Evolutionary conservation across 257 asterid species (phyloP).

Genomic region (Cordia subcordata): DNA sequence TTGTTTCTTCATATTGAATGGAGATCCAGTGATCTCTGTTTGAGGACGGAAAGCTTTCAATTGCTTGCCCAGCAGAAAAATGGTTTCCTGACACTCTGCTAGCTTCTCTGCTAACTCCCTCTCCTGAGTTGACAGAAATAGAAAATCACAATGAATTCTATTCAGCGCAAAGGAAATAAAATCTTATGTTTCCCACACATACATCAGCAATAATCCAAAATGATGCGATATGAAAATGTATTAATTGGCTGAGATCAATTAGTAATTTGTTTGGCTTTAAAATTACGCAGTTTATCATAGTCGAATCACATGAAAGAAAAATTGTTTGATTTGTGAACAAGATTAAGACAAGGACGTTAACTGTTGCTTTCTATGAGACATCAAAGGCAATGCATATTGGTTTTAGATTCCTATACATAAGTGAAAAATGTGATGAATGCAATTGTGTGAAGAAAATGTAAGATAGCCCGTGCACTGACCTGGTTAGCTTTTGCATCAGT

Average conservation of each 20-base stretch:
- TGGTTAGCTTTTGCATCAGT: constrained; percentile 25
- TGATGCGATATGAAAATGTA: too few species aligned
- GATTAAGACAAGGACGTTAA: too few species aligned
- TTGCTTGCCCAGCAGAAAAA: constrained; percentile 83
- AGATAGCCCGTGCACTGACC: constrained; percentile 13
- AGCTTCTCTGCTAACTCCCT: constrained; percentile 78
- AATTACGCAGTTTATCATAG: too few species aligned
- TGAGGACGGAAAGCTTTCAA: constrained; percentile 72
- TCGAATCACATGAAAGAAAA: too few species aligned
- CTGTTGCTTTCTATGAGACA: too few species aligned
- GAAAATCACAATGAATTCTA: not conserved
- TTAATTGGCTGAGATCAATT: too few species aligned
- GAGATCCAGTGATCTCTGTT: constrained; percentile 36
- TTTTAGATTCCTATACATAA: not conserved
- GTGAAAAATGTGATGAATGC: not conserved
- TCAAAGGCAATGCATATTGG: too few species aligned
- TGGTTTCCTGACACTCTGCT: constrained; percentile 92
- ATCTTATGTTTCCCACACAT: not conserved
- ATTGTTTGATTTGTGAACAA: too few species aligned
- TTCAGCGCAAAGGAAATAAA: too few species aligned
- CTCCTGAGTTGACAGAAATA: constrained; percentile 46
- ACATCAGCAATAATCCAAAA: not conserved
- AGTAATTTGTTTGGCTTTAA: too few species aligned
- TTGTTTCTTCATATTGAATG: constrained; percentile 30
- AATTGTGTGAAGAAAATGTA: not conserved